A percentile compares a stretch with the other conserved stretches of the same genome.
Conservation (phyloP, 192 early-diverging fungal species). For the Gonapodya prolifera region DNA sequence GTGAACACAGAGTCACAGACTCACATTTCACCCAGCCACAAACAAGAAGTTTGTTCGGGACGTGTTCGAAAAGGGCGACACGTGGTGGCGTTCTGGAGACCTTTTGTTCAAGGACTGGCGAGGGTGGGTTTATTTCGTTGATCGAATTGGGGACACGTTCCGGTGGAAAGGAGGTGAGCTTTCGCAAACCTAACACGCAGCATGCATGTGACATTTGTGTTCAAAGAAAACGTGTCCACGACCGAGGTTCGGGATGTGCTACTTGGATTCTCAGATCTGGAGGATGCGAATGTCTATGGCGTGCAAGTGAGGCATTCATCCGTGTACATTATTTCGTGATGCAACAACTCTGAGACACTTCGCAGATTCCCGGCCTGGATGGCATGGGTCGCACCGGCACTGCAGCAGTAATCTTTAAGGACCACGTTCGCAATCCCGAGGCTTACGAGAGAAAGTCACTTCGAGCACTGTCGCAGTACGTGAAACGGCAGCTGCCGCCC, state of each 20-base stretch:
- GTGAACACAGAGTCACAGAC: too few species aligned
- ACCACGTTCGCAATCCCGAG: neutral
- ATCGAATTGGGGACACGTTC: constrained; percentile 3
- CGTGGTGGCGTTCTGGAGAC: constrained; percentile 43
- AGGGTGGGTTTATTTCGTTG: constrained; percentile 46
- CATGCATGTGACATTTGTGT: neutral
- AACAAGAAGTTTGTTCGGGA: constrained; percentile 33
- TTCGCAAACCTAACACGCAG: neutral
- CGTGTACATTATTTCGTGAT: neutral
- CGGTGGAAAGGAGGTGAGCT: neutral
- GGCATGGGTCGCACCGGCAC: neutral
- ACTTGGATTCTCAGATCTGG: constrained; percentile 29
- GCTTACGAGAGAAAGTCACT: neutral
- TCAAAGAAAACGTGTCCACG: constrained; percentile 29
- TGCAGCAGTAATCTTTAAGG: neutral
- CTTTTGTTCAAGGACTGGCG: constrained; percentile 31
- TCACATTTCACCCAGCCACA: constrained; percentile 21
- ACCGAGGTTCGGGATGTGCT: constrained; percentile 49
- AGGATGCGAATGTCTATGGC: constrained; percentile 53
- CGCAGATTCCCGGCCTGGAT: neutral
- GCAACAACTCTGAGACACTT: neutral
- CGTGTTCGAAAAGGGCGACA: constrained; percentile 37
- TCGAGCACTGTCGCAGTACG: neutral
- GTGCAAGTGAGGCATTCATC: constrained; percentile 24
- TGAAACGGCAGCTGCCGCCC: neutral